Conservation (phyloP, 768 basidiomycete species). For the Suillus plorans region DNA sequence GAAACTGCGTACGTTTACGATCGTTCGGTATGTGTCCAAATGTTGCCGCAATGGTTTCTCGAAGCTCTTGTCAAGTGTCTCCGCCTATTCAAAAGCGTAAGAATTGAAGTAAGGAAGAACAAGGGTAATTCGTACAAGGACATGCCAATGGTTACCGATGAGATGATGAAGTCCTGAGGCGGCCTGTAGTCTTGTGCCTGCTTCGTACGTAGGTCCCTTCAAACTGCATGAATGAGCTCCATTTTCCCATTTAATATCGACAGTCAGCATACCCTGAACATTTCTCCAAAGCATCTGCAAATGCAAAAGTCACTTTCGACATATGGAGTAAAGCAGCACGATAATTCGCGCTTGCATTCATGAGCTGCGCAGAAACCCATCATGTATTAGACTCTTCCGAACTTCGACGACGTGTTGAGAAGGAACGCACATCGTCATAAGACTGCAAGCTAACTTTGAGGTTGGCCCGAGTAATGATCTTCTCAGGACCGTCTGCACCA, state of each 20-base stretch:
- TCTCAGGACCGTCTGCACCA: slow-evolving; percentile 70
- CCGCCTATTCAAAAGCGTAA: slow-evolving; percentile 51
- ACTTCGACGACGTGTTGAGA: not conserved
- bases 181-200: slow-evolving; percentile 80
- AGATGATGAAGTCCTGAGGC: slow-evolving; percentile 89
- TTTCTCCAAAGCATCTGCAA: slow-evolving; percentile 83
- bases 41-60: slow-evolving; percentile 89
- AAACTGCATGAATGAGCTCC: slow-evolving; percentile 42
- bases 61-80: slow-evolving; percentile 82
- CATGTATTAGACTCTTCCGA: slow-evolving; percentile 17
- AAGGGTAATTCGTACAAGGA: slow-evolving; percentile 58
- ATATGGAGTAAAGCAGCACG: slow-evolving; percentile 77
- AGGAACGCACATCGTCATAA: slow-evolving; percentile 70
- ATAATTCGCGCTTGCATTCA: slow-evolving; percentile 75
- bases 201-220: slow-evolving; percentile 78
- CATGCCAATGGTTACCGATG: slow-evolving; percentile 90
- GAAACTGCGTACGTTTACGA: slow-evolving; percentile 56
- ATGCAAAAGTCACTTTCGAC: slow-evolving; percentile 79
- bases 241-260: not conserved
- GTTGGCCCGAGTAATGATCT: slow-evolving; percentile 80
- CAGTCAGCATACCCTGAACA: slow-evolving; percentile 67
- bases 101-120: slow-evolving; percentile 7
- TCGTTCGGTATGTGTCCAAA: slow-evolving; percentile 73
- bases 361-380: slow-evolving; percentile 49
- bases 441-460: slow-evolving; percentile 76